Percentiles rank a stretch among this genome's conserved stretches.
phyloP scores from a whole-genome alignment of 23 red algal genomes.

The Agarophyton chilense region DNA sequence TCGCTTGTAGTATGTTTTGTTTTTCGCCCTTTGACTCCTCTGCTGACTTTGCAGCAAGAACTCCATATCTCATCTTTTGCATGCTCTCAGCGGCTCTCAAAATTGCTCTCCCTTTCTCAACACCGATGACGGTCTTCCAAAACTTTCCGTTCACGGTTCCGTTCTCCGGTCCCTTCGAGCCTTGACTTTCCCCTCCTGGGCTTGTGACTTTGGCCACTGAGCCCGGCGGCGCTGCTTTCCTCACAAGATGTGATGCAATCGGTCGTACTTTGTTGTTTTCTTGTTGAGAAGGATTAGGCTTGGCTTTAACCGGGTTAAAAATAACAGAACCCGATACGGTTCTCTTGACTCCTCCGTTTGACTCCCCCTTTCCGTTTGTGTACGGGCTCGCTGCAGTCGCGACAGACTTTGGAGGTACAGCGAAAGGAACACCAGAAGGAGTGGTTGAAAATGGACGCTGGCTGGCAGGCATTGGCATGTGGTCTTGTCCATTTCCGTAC shows the following conservation, averaged over 20 bases:
- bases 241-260: background rate
- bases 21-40: background rate
- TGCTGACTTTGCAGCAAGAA: background rate
- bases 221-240: background rate
- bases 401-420: background rate
- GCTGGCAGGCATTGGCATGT: background rate
- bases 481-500: slow-evolving; percentile 5
- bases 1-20: background rate
- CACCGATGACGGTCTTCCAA: slow-evolving; percentile 62
- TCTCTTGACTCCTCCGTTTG: slow-evolving; percentile 47
- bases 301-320: slow-evolving; percentile 34
- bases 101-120: slow-evolving; percentile 54
- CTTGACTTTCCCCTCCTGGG: background rate
- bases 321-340: slow-evolving; percentile 53
- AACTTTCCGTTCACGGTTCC: slow-evolving; percentile 19
- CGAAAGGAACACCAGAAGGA: background rate
- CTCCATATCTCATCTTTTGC: slow-evolving; percentile 34
- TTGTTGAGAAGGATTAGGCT: slow-evolving; percentile 5
- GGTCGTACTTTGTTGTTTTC: background rate
- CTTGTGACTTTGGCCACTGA: background rate
- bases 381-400: background rate
- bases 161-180: background rate
- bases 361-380: slow-evolving; percentile 2
- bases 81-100: slow-evolving; percentile 58
- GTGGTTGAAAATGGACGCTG: background rate